Percentiles rank a stretch among this genome's conserved stretches.
These are phyloP conservation scores for Starmerella stigmatis DNA, from an alignment of 805 yeast species.

Conservation along the genomic window DNA sequence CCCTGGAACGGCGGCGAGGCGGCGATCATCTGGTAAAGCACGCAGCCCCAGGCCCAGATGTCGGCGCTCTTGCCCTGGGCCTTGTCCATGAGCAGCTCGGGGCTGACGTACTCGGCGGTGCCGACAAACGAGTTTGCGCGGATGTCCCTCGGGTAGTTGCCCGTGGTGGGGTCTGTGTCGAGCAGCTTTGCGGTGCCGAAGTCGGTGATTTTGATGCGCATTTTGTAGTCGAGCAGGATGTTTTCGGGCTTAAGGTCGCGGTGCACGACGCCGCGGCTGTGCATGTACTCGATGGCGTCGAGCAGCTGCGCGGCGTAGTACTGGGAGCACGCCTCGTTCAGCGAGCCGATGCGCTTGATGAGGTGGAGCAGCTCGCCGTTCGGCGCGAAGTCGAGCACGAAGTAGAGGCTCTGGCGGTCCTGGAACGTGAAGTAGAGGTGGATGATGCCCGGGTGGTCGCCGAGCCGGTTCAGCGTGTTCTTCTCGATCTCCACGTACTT, in stretches of 20 bases:
- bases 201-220: slow-evolving; percentile 86
- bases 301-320: slow-evolving; percentile 78
- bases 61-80: slow-evolving; percentile 76
- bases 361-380: slow-evolving; percentile 86
- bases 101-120: slow-evolving; percentile 93
- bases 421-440: slow-evolving; percentile 89
- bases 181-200: slow-evolving; percentile 93
- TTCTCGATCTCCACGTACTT: slow-evolving; percentile 95
- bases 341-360: slow-evolving; percentile 52
- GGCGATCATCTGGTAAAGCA: slow-evolving; percentile 67
- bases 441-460: slow-evolving; percentile 90
- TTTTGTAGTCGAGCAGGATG: slow-evolving; percentile 70
- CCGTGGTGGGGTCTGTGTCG: slow-evolving; percentile 29
- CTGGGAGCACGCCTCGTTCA: slow-evolving; percentile 61
- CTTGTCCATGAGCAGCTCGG: slow-evolving; percentile 71
- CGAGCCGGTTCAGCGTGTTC: slow-evolving; percentile 73
- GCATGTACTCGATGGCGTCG: slow-evolving; percentile 87
- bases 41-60: slow-evolving; percentile 92
- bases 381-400: slow-evolving; percentile 87
- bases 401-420: slow-evolving; percentile 75
- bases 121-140: slow-evolving; percentile 73
- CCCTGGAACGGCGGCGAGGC: slow-evolving; percentile 90
- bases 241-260: slow-evolving; percentile 94
- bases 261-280: slow-evolving; percentile 79
- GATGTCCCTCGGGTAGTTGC: slow-evolving; percentile 31